Percentiles rank a stretch among this genome's conserved stretches.
Evolutionary conservation across 768 basidiomycete species (phyloP).

Genomic region (Hortiboletus campestris): DNA sequence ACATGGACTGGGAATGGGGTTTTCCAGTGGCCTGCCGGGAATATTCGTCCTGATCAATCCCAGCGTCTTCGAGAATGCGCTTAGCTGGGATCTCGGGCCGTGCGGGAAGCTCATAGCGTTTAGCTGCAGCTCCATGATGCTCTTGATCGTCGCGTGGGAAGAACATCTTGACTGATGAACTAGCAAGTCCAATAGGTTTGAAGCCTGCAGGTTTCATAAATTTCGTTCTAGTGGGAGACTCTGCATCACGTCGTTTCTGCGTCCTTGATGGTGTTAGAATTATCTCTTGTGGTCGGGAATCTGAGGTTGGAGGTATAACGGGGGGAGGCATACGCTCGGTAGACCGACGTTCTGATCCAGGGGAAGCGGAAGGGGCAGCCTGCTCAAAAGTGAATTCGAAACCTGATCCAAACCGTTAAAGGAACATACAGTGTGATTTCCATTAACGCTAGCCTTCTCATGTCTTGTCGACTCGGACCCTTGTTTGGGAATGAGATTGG

Average conservation of each 20-base stretch:
- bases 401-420: neutral
- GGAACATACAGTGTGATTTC: slow-evolving; percentile 34
- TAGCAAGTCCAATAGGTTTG: slow-evolving; percentile 60
- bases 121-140: slow-evolving; percentile 30
- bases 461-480: slow-evolving; percentile 31
- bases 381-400: slow-evolving; percentile 16
- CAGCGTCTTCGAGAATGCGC: slow-evolving; percentile 24
- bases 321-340: slow-evolving; percentile 35
- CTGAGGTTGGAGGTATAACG: slow-evolving; percentile 20
- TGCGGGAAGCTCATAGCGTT: slow-evolving; percentile 14
- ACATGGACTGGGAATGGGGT: neutral
- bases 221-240: slow-evolving; percentile 20
- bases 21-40: slow-evolving; percentile 4
- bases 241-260: slow-evolving; percentile 17
- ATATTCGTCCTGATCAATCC: slow-evolving; percentile 21
- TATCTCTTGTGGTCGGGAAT: slow-evolving; percentile 15
- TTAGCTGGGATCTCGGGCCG: slow-evolving; percentile 29
- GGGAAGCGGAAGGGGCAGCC: slow-evolving; percentile 20
- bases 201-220: slow-evolving; percentile 50
- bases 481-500: slow-evolving; percentile 19
- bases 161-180: slow-evolving; percentile 66
- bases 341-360: slow-evolving; percentile 21
- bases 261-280: slow-evolving; percentile 4
- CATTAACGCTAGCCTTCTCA: slow-evolving; percentile 38
- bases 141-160: slow-evolving; percentile 82